These are phyloP conservation scores for Oryza punctata DNA, from an alignment of 176 grass and related monocot genomes.

Conservation along the genomic window DNA sequence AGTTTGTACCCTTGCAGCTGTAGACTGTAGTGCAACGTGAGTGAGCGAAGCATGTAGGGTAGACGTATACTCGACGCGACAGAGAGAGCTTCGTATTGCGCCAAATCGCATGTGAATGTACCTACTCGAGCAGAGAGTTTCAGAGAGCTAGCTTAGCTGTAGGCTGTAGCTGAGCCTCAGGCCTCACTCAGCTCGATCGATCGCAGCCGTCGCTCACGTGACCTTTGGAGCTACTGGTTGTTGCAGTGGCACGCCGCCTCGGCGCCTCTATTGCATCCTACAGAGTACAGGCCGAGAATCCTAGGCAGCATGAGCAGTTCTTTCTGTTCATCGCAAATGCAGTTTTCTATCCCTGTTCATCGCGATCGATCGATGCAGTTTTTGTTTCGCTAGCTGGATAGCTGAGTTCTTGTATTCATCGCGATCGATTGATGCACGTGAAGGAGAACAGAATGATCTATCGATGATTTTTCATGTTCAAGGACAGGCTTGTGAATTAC, in stretches of 20 bases:
- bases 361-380: too few relatives aligned
- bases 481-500: neutral
- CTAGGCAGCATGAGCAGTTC: neutral
- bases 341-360: neutral
- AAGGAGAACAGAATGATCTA: neutral
- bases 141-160: neutral
- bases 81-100: neutral
- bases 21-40: neutral
- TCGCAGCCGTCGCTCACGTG: constrained; percentile 10
- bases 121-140: neutral
- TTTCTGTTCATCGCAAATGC: neutral
- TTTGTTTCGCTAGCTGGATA: neutral
- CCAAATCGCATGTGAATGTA: constrained; percentile 27
- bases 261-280: neutral
- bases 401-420: neutral
- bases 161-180: neutral
- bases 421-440: neutral
- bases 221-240: neutral
- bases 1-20: neutral
- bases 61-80: neutral
- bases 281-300: neutral
- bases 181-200: neutral
- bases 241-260: neutral
- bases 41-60: neutral
- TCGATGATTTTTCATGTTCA: neutral